Evolutionary conservation across 345 rosid genomes (phyloP), one percentile per base, ranked within the genome.

Genomic region (Erysimum cheiranthoides): DNA sequence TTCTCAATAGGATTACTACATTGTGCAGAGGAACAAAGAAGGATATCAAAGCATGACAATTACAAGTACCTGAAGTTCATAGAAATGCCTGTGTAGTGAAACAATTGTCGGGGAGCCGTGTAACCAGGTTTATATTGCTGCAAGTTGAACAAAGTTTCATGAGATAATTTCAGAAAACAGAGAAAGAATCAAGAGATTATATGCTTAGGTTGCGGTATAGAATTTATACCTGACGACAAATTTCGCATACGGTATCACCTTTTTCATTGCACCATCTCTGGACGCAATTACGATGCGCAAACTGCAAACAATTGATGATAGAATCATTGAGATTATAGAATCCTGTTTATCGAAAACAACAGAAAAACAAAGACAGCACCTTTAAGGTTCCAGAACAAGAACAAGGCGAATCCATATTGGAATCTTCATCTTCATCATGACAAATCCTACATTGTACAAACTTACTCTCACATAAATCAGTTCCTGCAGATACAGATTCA

Each of bases 181-280:
- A 18, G 10, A 11, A 51, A 14, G 69, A 10, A 16, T 27, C 36
- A 38, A 53, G 10, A 51, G 18, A 46, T 40, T 27, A 17, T 35
- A 47, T 47, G 25, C 21, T 75, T 40, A 45, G 21, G 6, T 10
- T 50, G 51, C 2, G 2, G 5, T 14, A 83, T 84, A 88, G 82
- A 79, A 78, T 43, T 66, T 43, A 39, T 51, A 93, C 97, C 98
- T 93, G 90, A 18, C 10, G 82, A 78, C 98, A 92, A 21, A 94
- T 92, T 82, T 94, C 96, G 42, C 97, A 94, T 65, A 72, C 56
- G 6, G 86, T 89, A 72, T 94, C 86, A 13, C 97, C 96, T 84
- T 94, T 94, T 42, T 84, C 95, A 21, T 83, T 74, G 84, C 98
- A 94, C 96, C 97, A 94, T 79, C 89, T 87, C 82, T 94, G 98